Conservation (phyloP, 768 basidiomycete species). For the Rhodotorula paludigena region DNA sequence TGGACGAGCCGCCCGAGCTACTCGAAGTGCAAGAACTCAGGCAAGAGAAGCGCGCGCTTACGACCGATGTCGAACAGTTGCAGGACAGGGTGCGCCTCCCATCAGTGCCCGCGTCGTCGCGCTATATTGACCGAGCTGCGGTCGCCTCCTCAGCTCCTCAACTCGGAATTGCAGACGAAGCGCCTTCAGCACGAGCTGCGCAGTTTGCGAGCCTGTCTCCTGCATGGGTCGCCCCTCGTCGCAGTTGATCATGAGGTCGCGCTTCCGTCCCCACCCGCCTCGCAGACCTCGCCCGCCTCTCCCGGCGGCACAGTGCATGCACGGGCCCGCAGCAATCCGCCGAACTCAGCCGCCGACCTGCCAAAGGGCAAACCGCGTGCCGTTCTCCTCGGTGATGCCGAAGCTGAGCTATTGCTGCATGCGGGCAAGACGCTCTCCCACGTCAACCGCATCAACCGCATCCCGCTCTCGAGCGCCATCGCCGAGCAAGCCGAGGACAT, state of each 20-base stretch:
- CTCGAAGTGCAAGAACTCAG: neutral
- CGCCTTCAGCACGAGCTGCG: constrained; percentile 27
- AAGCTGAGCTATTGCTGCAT: constrained; percentile 38
- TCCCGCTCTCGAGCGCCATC: constrained; percentile 16
- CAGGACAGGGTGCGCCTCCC: constrained; percentile 1
- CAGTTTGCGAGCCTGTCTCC: constrained; percentile 21
- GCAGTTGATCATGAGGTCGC: constrained; percentile 9
- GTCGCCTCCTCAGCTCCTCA: constrained; percentile 7
- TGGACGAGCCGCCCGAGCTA: neutral
- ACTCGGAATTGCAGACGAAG: neutral
- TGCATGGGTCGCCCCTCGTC: constrained; percentile 12
- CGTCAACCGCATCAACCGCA: constrained; percentile 25
- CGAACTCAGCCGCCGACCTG: neutral
- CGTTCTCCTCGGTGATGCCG: constrained; percentile 40
- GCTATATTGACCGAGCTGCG: neutral
- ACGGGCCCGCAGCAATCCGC: neutral
- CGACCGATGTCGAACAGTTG: constrained; percentile 2
- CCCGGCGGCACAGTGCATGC: too few species aligned
- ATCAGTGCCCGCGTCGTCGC: neutral
- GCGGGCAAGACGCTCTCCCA: constrained; percentile 31
- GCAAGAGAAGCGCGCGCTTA: constrained; percentile 18
- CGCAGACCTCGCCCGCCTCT: neutral
- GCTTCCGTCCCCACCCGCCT: constrained; percentile 1
- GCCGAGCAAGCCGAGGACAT: constrained; percentile 10
- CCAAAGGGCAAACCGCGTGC: neutral